Base-by-base conservation (phyloP, 106 monocot genomes). In the Acorus gramineus region DNA sequence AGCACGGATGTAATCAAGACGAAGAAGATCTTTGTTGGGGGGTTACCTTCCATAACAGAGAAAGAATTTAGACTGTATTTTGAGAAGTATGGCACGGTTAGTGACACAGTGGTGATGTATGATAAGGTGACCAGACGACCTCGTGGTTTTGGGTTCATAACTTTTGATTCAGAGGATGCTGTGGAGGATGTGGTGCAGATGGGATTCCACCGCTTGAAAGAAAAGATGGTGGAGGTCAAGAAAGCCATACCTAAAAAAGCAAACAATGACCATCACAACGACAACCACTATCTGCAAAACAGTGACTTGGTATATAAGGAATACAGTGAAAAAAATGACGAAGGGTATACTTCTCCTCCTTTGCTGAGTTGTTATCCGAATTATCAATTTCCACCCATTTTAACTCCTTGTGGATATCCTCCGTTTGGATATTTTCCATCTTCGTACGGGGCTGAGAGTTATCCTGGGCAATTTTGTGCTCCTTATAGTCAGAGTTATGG, bases 71-170 rank as follows among this genome's bases (percentile, higher is more conserved):
- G 47, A 50, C 61, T 44, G 3, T 86, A 89, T 47, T 94, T 94
- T 65, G 76, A 78, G 62, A 58, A 71, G 53, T 94, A 84, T 76
- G 86, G 89, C 10, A 70, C 50, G 3, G 67, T 94, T 42, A 79
- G 53, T 50, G 93, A 94, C 73, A 71, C 60, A 0, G 79, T 94
- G 6, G 79, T 94, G 7, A 84, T 94, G 66, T 79, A 75, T 43
- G 89, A 89, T 58, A 76, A 66, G 50, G 11, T 14, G 53, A 94
- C 84, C 11, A 62, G 73, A 4, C 56, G 77, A 45, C 71, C 89
- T 11, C 80, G 93, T 52, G 93, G 93, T 6, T 94, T 94, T 78
- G 93, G 89, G 11, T 94, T 94, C 57, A 76, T 94, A 43, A 86
- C 86, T 43, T 94, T 77, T 66, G 81, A 89, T 53, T 80, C 82